Percentiles rank a stretch among this genome's conserved stretches.
Evolutionary conservation across 192 early-diverging fungal genomes (phyloP).

Genomic region (Coemansia asiatica): DNA sequence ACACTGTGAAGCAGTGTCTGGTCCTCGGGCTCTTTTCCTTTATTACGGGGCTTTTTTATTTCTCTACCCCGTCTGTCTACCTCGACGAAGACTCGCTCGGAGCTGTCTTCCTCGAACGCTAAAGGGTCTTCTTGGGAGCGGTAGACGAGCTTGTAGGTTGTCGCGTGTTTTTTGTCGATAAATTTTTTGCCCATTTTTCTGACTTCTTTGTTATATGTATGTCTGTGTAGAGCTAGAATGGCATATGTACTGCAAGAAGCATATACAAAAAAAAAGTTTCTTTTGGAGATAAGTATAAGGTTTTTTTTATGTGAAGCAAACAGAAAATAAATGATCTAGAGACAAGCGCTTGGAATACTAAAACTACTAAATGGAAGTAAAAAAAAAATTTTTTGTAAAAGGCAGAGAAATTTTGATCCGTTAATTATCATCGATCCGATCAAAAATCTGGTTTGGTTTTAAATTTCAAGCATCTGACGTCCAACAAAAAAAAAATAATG

Average conservation of each 20-base stretch:
- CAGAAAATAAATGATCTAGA: too few species aligned
- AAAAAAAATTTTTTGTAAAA: background rate
- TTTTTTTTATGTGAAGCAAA: too few species aligned
- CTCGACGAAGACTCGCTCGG: conserved; percentile 78
- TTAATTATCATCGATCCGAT: too few species aligned
- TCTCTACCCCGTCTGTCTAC: conserved; percentile 27
- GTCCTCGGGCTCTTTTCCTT: conserved; percentile 27
- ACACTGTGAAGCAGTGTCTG: conserved; percentile 31
- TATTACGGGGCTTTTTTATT: background rate
- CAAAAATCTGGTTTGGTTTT: too few species aligned
- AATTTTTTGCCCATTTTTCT: conserved; percentile 61
- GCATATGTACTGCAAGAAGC: too few species aligned
- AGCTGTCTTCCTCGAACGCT: conserved; percentile 76
- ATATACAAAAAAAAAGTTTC: too few species aligned
- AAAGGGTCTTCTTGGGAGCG: conserved; percentile 93
- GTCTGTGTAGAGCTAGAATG: background rate
- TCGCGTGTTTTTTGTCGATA: conserved; percentile 83
- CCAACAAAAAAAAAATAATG: too few species aligned
- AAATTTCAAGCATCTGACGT: too few species aligned
- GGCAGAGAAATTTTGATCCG: too few species aligned
- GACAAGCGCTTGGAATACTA: too few species aligned
- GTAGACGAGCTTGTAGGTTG: conserved; percentile 89
- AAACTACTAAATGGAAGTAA: too few species aligned
- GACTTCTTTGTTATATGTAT: background rate
- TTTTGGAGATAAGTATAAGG: too few species aligned